Base-by-base conservation (phyloP, 1,284 basidiomycete genomes). In the Rhizoctonia solani region DNA sequence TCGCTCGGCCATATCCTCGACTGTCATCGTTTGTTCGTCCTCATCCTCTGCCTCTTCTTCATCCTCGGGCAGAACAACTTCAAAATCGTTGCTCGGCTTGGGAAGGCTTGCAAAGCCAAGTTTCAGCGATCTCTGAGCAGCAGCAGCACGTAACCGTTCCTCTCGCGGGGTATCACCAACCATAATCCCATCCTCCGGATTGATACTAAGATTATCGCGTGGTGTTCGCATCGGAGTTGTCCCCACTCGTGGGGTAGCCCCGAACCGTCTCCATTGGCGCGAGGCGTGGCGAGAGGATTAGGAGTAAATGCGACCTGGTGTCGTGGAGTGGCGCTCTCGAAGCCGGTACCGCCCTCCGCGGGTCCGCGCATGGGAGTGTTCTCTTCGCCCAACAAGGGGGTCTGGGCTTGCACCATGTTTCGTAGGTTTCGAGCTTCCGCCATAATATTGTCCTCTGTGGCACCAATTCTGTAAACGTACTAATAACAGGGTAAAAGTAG, bases 21-120 rank as follows among this genome's bases (percentile, higher is more conserved):
- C 90, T 0, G 82, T 78, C 69, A 85, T 68, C 13, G 75, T 74
- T 3, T 74, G 77, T 8, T 72, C 75, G 34, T 77, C 77, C n/a
- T 76, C 78, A 23, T 76, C 81, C 8, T 78, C 80, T 21, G 76
- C 77, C 1, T 79, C 84, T 1, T 85, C 85, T 68, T 94, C 93
- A 25, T 92, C 89, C 71, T 94, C 92, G 3, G 93, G 93, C 3
- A 98, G 87, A 25, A 96, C 85, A 47, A 99, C 80, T 77, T 99
- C 95, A 74, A 98, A 99, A 77, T 99, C 96, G 77, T 99, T 99
- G 80, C 98, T 94, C 0, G 97, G 95, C 71, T 87, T 88, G 0
- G 97, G 97, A 16, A 99, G 81, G 69, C 80, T 87, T 75, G 84
- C 84, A 76, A 99, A 97, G 1, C 91, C 92, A 19, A 87, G 84